These are phyloP conservation scores for Cinnamomum chago DNA, from an alignment of 164 flowering plant species.

Conservation along the genomic window DNA sequence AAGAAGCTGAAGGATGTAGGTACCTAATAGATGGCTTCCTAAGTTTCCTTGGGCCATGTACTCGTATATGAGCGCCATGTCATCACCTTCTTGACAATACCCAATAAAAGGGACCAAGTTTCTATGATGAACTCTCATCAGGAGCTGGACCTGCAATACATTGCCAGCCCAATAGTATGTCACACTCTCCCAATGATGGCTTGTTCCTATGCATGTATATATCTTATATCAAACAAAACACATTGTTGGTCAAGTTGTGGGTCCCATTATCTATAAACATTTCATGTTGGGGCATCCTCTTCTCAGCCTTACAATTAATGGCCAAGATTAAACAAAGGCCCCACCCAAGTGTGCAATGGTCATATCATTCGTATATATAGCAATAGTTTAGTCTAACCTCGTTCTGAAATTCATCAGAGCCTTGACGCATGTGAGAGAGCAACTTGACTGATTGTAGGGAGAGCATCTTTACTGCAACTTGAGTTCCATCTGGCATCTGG, in stretches of 20 bases:
- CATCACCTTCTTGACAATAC: slow-evolving; percentile 32
- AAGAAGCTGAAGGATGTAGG: not conserved
- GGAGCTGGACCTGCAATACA: slow-evolving; percentile 32
- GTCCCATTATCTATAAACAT: no score
- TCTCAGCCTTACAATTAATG: no score
- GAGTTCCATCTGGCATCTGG: slow-evolving; percentile 19
- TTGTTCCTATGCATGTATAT: not conserved
- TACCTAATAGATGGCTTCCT: slow-evolving; percentile 31
- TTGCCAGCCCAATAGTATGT: not conserved
- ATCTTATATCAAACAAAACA: not conserved
- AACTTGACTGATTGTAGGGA: slow-evolving; percentile 21
- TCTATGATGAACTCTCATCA: slow-evolving; percentile 42
- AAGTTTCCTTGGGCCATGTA: slow-evolving; percentile 48
- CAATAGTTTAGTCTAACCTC: slow-evolving; percentile 25
- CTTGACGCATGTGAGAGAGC: slow-evolving; percentile 14
- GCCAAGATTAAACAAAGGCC: no score
- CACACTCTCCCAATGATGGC: no score
- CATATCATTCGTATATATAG: no score
- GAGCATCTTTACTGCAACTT: slow-evolving; percentile 51
- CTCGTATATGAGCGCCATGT: slow-evolving; percentile 41
- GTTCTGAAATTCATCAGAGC: slow-evolving; percentile 31
- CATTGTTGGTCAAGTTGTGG: no score
- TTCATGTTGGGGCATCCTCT: no score
- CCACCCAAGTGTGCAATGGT: no score
- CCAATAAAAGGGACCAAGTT: slow-evolving; percentile 45